Conservation (phyloP, 2,329 filamentous ascomycete genomes). For the Aspergillus neoniger region DNA sequence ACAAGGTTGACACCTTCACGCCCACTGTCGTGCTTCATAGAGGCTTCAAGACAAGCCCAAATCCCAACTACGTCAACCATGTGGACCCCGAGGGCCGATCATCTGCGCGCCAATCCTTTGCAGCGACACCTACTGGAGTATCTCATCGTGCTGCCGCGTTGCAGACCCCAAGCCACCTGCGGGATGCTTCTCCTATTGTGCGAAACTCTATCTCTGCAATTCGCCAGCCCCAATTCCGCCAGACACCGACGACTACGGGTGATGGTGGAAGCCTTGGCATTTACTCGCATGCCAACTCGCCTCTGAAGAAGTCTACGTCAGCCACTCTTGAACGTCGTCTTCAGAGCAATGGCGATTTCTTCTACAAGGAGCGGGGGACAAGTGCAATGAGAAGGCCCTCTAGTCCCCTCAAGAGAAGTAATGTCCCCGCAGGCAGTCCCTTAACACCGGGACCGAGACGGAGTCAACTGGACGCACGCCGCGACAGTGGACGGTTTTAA, state of each 20-base stretch:
- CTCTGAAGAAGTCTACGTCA: conserved; percentile 75
- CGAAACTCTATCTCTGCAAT: conserved; percentile 48
- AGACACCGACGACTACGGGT: conserved; percentile 45
- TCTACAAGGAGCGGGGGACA: conserved; percentile 37
- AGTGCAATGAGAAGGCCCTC: conserved; percentile 42
- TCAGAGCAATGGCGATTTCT: conserved; percentile 43
- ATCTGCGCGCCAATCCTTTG: conserved; percentile 42
- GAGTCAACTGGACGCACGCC: conserved; percentile 31
- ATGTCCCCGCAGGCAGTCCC: conserved; percentile 40
- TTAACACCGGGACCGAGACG: conserved; percentile 37
- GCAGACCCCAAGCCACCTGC: conserved; percentile 47
- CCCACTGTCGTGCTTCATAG: conserved; percentile 68
- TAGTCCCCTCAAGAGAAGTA: conserved; percentile 48
- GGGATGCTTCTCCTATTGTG: conserved; percentile 51
- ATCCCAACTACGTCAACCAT: conserved; percentile 74
- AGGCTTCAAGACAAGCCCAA: conserved; percentile 78
- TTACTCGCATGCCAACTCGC: conserved; percentile 77
- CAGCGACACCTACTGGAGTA: conserved; percentile 46
- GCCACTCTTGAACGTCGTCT: conserved; percentile 51
- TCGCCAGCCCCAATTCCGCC: conserved; percentile 57
- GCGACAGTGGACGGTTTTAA: conserved; percentile 35
- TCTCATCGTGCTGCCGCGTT: conserved; percentile 33
- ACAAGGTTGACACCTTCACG: conserved; percentile 64
- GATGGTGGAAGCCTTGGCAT: conserved; percentile 80
- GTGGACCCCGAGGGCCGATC: conserved; percentile 65